Evolutionary conservation across 2,329 filamentous ascomycete species (phyloP), one percentile per base, ranked within the genome.

Genomic region (Neonectria punicea): DNA sequence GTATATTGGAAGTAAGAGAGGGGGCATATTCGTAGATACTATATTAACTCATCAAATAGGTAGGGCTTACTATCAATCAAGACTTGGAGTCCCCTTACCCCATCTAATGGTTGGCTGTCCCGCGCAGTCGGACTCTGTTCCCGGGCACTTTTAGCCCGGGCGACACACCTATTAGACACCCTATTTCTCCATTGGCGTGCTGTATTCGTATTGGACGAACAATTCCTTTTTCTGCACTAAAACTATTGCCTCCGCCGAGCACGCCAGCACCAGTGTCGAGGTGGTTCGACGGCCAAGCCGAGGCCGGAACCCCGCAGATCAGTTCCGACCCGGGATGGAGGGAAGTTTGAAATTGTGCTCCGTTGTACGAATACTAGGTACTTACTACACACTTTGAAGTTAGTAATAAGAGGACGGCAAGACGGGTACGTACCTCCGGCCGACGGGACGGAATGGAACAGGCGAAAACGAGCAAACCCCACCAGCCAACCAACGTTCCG

Each of bases 401-500:
- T 11, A 25, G 22, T 25, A 25, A 25, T 10, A 13, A 32, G 30
- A 32, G 30, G 10, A 32, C 10, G 36, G 13, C 13, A 32, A 10
- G 10, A 34, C 32, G 36, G 13, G 36, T 41, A 43, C 39, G 39
- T 43, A 43, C 39, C 39, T 43, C 39, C n/a, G 39, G 16, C n/a
- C 39, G 8, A 41, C 39, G 39, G 39, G 39, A 36, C 34, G 14
- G 34, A 36, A 36, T 36, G 32, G 32, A 36, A 36, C 39, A 18
- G 39, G 16, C 14, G 16, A 22, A 22, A 54, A 54, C 20, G 13
- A 30, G 9, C 32, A 14, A 9, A 7, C 8, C 34, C 50, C 49
- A 18, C 46, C 47, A 59, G 39, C 44, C 46, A 59, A 34, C 46
- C 32, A 39, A 10, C 20, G 25, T 41, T 41, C 56, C 54, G 41